Base-by-base conservation (phyloP, 345 rosid genomes). In the Hibiscus tridactylites region DNA sequence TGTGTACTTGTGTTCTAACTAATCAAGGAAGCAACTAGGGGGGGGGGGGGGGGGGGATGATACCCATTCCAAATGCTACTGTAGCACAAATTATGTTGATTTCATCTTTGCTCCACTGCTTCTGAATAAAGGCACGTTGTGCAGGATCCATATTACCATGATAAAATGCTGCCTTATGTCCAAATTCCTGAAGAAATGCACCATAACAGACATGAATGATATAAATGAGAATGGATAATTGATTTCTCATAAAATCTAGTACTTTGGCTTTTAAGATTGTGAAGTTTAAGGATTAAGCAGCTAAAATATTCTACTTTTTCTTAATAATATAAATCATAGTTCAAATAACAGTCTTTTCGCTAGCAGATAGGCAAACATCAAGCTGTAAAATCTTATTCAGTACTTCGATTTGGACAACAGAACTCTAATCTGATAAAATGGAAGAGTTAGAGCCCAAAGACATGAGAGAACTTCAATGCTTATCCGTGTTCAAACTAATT, bases 21-120 rank as follows among this genome's bases (percentile, higher is more conserved):
- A 71, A 70, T 61, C 59, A 56, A 80, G 53, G 53, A 71, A 79
- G 17, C 53, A 71, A 54, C 63, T 10, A 39, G 70, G 24, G 61
- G 77, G 50, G 79, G 54, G 59, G 5, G 59, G 5, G 0, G 5
- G 16, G 17, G 77, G 56, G 37, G 66, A 69, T 73, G 70, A 62
- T 92, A 94, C 98, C 98, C 98, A 95, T 95, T 81, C 99, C 99
- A 82, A 95, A 95, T 68, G 97, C 99, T 57, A 95, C 93, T 28
- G 99, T 95, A 39, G 99, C 99, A 81, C 97, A 95, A 71, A 95
- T 95, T 73, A 95, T 88, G 76, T 92, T 95, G 73, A 95, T 75
- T 86, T 95, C 97, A 75, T 95, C 97, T 85, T 92, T 92, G 92
- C 99, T 95, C 99, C 99, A 95, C 82, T 92, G 99, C 83, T 78